phyloP scores from a whole-genome alignment of 331 rosid species.

The Stylosanthes scabra region DNA sequence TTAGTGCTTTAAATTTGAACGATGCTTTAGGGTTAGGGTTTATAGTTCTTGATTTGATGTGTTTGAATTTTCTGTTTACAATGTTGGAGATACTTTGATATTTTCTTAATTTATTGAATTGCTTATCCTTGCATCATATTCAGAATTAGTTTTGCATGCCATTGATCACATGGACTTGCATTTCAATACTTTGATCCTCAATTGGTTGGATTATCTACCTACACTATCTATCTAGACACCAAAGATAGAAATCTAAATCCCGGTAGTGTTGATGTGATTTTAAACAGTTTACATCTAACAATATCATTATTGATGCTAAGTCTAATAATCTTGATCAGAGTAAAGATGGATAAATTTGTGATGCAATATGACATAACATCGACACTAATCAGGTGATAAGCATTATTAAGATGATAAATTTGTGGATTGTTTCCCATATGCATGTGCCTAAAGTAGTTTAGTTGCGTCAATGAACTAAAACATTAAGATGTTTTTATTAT shows the following conservation, averaged over 20 bases:
- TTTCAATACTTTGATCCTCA: constrained; percentile 15
- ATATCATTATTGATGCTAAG: not conserved
- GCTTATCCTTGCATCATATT: constrained; percentile 13
- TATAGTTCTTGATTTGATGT: not conserved
- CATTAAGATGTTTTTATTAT: no score
- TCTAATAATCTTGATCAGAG: constrained; percentile 11
- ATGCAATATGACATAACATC: not conserved
- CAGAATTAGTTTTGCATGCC: not conserved
- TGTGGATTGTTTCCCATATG: no score
- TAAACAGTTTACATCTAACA: constrained; percentile 6
- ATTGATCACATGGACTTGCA: constrained; percentile 4
- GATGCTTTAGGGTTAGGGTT: no score
- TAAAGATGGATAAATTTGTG: constrained; percentile 23
- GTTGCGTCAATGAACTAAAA: no score
- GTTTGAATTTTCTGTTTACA: constrained; percentile 1
- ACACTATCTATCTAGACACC: constrained; percentile 3
- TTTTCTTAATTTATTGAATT: not conserved
- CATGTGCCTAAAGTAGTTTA: no score
- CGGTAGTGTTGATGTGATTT: not conserved
- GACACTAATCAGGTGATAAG: not conserved
- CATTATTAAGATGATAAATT: not conserved
- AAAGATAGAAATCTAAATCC: constrained; percentile 4
- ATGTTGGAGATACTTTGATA: constrained; percentile 19
- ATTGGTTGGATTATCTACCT: constrained; percentile 11
- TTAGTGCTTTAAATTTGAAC: no score